Evolutionary conservation across 768 basidiomycete genomes (phyloP), one percentile per base, ranked within the genome.

Genomic region (Obba rivulosa): DNA sequence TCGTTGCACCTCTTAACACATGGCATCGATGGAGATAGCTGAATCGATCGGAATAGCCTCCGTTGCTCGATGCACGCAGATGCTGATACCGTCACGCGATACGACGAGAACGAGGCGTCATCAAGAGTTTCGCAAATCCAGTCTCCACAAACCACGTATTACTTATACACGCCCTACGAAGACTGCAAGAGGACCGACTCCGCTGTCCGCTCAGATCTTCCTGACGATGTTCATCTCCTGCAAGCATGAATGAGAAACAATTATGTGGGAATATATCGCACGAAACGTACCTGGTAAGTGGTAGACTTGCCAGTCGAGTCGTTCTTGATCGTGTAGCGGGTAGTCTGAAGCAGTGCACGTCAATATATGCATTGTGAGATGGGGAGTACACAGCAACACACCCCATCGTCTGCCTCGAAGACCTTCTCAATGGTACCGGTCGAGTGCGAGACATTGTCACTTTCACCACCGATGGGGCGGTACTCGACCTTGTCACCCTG

Each of bases 401-500:
- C 73, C 1, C 57, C 55, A 17, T 69, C 69, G 13, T 66, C 54
- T 11, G 41, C 58, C 11, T 65, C 64, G 0, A 55, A 34, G 17
- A 74, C 52, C 3, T 62, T 48, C 25, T 66, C 59, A 18, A 75
- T 66, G 21, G 63, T 57, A 9, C 70, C 73, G 7, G 56, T 57
- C 7, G 65, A 68, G 54, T 71, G 68, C 2, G 69, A 54, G 42
- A 75, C 69, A 17, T 69, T 70, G 52, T 74, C 71, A 5, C 47
- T 18, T 8, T 43, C 54, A 18, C 70, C 73, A 9, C 74, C 74
- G 25, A 74, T 66, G 35, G 69, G 69, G 43, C 69, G 64, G 49
- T 74, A 75, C 53, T 73, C 71, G 54, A 75, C 69, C 49, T 58
- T 67, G 51, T 75, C 70, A 45, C 71, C 72, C 50, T 62, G 53